These are phyloP conservation scores for Sequoiadendron giganteum DNA, from an alignment of 75 land plant genomes.

Conservation along the genomic window DNA sequence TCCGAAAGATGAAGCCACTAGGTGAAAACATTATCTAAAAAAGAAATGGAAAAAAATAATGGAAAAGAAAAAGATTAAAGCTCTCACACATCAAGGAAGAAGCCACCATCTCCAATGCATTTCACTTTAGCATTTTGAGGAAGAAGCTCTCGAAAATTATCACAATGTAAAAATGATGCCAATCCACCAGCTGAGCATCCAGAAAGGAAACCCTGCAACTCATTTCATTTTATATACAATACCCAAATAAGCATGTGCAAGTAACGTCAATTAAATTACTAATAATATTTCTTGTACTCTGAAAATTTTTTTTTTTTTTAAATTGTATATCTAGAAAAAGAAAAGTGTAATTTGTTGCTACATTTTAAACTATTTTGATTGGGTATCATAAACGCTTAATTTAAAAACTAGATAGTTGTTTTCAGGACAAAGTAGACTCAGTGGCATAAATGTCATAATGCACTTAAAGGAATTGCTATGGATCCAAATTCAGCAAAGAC, in stretches of 20 bases:
- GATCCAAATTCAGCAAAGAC: background rate
- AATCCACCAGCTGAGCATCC: constrained; percentile 98
- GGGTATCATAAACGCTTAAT: background rate
- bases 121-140: constrained; percentile 64
- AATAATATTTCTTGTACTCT: background rate
- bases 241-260: background rate
- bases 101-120: constrained; percentile 90
- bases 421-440: background rate
- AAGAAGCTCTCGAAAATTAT: constrained; percentile 54
- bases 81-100: constrained; percentile 74
- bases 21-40: background rate
- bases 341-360: background rate
- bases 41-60: background rate
- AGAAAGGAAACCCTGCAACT: constrained; percentile 72
- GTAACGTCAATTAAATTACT: background rate
- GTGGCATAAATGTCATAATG: background rate
- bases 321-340: background rate
- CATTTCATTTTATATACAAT: background rate
- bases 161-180: constrained; percentile 86
- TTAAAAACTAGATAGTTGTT: background rate
- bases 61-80: background rate
- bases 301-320: too few species aligned
- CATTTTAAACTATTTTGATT: background rate
- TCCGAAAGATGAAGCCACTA: background rate
- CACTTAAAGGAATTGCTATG: background rate